Conservation (phyloP, 176 grass and related monocot genomes). For the Oryza glumipatula region DNA sequence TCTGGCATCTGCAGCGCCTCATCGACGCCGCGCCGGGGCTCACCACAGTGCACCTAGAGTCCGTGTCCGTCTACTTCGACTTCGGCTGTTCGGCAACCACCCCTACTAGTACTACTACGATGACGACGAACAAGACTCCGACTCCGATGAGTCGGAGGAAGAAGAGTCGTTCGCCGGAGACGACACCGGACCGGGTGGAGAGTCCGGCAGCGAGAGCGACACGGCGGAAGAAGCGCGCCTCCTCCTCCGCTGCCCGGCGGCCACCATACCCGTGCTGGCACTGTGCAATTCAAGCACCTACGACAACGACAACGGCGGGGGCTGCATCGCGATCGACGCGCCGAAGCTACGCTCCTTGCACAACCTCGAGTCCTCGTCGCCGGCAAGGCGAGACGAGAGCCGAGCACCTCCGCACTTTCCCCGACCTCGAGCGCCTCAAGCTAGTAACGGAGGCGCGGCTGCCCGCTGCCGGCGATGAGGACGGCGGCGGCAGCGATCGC, state of each 20-base stretch:
- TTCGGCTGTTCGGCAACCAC: too few relatives aligned
- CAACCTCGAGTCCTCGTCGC: too few relatives aligned
- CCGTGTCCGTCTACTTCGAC: not conserved
- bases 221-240: not conserved
- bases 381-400: not conserved
- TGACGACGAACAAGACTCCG: too few relatives aligned
- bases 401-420: not conserved
- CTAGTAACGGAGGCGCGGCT: not conserved
- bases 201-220: too few relatives aligned
- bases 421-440: not conserved
- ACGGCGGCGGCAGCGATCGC: not conserved
- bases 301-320: too few relatives aligned
- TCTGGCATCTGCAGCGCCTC: not conserved
- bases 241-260: not conserved
- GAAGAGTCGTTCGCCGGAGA: too few relatives aligned
- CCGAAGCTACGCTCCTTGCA: not conserved
- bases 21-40: conserved; percentile 6
- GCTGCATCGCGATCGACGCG: not conserved
- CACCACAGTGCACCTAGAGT: not conserved
- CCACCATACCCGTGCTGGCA: not conserved
- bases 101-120: too few relatives aligned
- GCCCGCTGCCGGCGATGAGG: not conserved
- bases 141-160: too few relatives aligned
- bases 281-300: not conserved
- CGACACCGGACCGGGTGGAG: too few relatives aligned